Conservation (phyloP, 768 basidiomycete species). For the Chalciporus piperatus region DNA sequence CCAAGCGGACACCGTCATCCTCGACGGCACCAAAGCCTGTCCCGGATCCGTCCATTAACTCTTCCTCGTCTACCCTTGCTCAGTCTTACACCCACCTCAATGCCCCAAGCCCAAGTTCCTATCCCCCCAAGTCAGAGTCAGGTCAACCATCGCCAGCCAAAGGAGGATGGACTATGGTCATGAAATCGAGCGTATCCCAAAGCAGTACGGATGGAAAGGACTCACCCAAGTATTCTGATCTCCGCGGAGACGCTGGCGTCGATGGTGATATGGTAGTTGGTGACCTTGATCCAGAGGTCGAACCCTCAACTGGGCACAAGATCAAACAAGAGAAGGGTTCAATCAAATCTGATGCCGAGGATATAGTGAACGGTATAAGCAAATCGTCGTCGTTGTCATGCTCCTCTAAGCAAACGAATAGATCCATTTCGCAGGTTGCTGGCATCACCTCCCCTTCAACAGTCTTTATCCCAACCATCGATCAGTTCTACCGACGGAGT, state of each 20-base stretch:
- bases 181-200: slow-evolving; percentile 36
- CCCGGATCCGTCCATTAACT: slow-evolving; percentile 43
- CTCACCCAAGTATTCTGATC: slow-evolving; percentile 18
- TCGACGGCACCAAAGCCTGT: slow-evolving; percentile 53
- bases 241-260: slow-evolving; percentile 55
- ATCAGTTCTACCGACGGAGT: slow-evolving; percentile 7
- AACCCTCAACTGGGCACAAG: slow-evolving; percentile 36
- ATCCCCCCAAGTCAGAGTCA: slow-evolving; percentile 54
- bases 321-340: slow-evolving; percentile 43
- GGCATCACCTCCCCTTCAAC: slow-evolving; percentile 25
- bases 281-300: slow-evolving; percentile 63
- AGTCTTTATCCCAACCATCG: slow-evolving; percentile 4
- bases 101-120: slow-evolving; percentile 73
- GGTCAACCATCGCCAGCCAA: slow-evolving; percentile 42
- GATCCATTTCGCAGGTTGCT: slow-evolving; percentile 60
- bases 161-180: slow-evolving; percentile 78
- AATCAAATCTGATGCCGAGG: slow-evolving; percentile 66
- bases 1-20: slow-evolving; percentile 29
- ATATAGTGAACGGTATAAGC: slow-evolving; percentile 70
- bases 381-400: slow-evolving; percentile 12
- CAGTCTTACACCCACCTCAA: slow-evolving; percentile 81
- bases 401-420: slow-evolving; percentile 36
- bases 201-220: slow-evolving; percentile 22
- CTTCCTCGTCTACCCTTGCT: slow-evolving; percentile 66
- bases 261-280: slow-evolving; percentile 77